Evolutionary conservation across 345 rosid genomes (phyloP).

Genomic region (Draba incana): DNA sequence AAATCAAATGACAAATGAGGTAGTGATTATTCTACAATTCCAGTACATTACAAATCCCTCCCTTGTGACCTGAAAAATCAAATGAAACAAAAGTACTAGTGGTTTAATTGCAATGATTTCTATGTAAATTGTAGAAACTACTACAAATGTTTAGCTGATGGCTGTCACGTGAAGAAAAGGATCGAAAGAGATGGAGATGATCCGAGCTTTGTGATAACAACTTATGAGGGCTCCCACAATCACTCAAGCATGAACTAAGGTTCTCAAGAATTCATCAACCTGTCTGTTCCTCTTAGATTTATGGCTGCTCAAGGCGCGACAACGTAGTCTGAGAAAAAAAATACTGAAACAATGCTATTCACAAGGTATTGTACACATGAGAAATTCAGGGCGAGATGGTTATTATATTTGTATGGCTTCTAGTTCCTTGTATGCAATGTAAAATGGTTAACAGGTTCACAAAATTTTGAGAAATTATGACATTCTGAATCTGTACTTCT

Average conservation of each 20-base stretch:
- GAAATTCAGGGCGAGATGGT: neutral
- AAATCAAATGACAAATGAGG: neutral
- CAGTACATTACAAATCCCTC: neutral
- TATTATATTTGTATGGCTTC: conserved; percentile 17
- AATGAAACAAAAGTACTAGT: neutral
- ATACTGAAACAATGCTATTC: conserved; percentile 16
- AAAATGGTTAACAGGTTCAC: conserved; percentile 6
- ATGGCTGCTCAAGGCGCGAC: neutral
- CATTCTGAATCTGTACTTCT: conserved; percentile 19
- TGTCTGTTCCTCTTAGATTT: neutral
- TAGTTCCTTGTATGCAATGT: conserved; percentile 19
- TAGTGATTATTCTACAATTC: conserved; percentile 1
- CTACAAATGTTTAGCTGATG: conserved; percentile 71
- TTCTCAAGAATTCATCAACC: neutral
- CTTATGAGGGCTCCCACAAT: conserved; percentile 76
- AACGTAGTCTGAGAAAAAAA: conserved; percentile 10
- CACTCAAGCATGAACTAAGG: conserved; percentile 47
- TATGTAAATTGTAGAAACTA: conserved; percentile 65
- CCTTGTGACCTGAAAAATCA: conserved; percentile 22
- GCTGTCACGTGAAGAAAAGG: conserved; percentile 90
- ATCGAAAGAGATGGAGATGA: conserved; percentile 86
- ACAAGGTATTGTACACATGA: neutral
- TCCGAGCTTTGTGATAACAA: conserved; percentile 74
- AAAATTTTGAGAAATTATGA: conserved; percentile 18
- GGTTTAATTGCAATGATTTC: conserved; percentile 1